Percentiles rank a stretch among this genome's conserved stretches.
Evolutionary conservation across 2,329 filamentous ascomycete species (phyloP).

Genomic region (Penicillium sp.): DNA sequence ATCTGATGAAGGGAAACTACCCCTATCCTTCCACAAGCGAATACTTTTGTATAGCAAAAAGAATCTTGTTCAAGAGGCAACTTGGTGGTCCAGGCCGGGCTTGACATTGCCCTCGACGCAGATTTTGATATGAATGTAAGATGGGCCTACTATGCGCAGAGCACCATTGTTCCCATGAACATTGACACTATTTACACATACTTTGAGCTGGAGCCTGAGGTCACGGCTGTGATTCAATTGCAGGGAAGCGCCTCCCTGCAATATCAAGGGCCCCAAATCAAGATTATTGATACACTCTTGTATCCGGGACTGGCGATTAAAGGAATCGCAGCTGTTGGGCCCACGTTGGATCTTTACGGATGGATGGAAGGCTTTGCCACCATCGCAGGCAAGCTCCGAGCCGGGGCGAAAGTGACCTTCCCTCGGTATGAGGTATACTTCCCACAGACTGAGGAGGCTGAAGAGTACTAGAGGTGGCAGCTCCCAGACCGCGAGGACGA

Average conservation of each 20-base stretch:
- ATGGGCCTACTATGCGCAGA: conserved; percentile 5
- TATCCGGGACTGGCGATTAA: conserved; percentile 33
- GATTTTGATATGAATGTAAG: conserved; percentile 1
- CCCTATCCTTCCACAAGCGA: not conserved
- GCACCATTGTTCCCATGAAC: not conserved
- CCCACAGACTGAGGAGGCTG: conserved; percentile 21
- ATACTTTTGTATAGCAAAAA: conserved; percentile 4
- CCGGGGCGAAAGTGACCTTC: conserved; percentile 22
- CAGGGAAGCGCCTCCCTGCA: conserved; percentile 24
- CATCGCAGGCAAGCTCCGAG: conserved; percentile 21
- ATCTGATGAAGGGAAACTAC: not conserved
- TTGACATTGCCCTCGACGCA: not conserved
- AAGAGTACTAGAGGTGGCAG: conserved; percentile 4
- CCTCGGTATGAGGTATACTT: conserved; percentile 25
- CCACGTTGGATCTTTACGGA: conserved; percentile 29
- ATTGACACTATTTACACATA: conserved; percentile 5
- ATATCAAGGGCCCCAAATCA: conserved; percentile 20
- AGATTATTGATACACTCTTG: conserved; percentile 28
- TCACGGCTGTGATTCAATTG: not conserved
- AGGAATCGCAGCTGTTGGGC: conserved; percentile 30
- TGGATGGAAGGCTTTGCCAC: conserved; percentile 21
- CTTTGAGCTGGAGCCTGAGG: not conserved
- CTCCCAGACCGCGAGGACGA: not conserved
- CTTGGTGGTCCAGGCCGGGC: not conserved
- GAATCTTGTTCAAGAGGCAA: not conserved